Percentiles rank a stretch among this genome's conserved stretches.
Evolutionary conservation across 108 stramenopile species (phyloP).

Genomic region (Chaetoceros tenuissimus): DNA sequence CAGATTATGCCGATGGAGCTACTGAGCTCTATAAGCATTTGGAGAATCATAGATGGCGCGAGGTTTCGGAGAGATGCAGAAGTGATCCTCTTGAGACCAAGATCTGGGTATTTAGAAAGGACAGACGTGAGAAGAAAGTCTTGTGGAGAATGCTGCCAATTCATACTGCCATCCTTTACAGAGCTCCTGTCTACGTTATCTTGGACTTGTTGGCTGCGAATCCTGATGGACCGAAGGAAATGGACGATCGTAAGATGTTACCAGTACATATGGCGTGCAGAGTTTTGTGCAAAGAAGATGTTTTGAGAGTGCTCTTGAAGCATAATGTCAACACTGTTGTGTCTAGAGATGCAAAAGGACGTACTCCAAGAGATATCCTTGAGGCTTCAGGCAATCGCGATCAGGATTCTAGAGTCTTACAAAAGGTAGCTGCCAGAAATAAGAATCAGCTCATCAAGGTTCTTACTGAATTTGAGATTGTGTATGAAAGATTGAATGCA

Average conservation of each 20-base stretch:
- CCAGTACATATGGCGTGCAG: not conserved
- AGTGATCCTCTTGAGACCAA: not conserved
- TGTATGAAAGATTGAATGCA: not conserved
- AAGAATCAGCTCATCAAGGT: not conserved
- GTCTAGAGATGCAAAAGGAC: not conserved
- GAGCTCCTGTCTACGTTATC: not conserved
- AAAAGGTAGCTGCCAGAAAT: not conserved
- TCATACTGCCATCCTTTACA: not conserved
- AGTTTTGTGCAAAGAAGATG: not conserved
- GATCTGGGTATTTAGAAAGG: not conserved
- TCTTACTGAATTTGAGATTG: not conserved
- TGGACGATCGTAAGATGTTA: not conserved
- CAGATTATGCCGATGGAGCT: not conserved
- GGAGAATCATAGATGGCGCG: not conserved
- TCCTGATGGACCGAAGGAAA: not conserved
- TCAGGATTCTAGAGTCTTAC: not conserved
- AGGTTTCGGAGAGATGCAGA: not conserved
- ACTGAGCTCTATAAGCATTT: not conserved
- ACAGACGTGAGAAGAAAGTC: not conserved
- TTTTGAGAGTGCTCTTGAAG: not conserved
- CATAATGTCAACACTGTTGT: not conserved
- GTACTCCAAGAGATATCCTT: not conserved
- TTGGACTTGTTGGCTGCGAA: not conserved
- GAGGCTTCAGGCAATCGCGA: not conserved
- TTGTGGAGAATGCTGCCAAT: not conserved